Base-by-base conservation (phyloP, 2,329 filamentous ascomycete species). In the Cercospora zeae-maydis region DNA sequence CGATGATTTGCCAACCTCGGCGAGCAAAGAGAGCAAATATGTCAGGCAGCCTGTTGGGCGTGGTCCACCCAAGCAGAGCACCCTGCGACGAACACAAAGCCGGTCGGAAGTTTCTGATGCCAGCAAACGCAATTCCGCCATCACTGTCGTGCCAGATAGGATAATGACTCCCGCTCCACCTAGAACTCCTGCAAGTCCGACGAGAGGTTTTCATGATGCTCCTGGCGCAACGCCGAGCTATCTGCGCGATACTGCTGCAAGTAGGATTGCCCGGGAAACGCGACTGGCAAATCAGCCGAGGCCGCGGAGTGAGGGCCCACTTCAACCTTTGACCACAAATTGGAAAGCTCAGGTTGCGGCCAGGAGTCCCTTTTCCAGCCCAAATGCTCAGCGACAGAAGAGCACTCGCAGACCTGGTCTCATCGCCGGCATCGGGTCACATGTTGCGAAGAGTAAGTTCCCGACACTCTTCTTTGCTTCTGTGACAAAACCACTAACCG, bases 1-100 rank as follows among this genome's bases (percentile, higher is more conserved):
- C 74, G 95, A 99, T 74, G 95, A 99, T 76, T 80, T 99, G 61
- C 93, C 93, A 1, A 98, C 93, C 0, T 97, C 93, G 14, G 86
- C 84, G 11, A 86, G 89, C 64, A 84, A 86, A 13, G 95, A 99
- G 77, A 92, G 87, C 66, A 90, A 86, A 70, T 99, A 86, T 72
- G 82, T 92, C 65, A 96, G 93, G 75, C 87, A 90, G 70, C 93
- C 95, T 2, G 81, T 88, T 39, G 86, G 84, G 52, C 84, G 85
- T 59, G 87, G 88, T 19, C 85, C 84, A 49, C 86, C 89, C 27
- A 92, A 88, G 57, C 67, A 67, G 33, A 66, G 62, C 31, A 67
- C 64, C 3, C 51, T 73, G 14, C 66, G 71, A 31, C 67, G 71
- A 36, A 70, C 70, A 19, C 69, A 71, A 42, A 73, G 71, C 62